Percentiles rank a stretch among this genome's conserved stretches.
These are phyloP conservation scores for Dioscorea dumetorum DNA, from an alignment of 106 monocot genomes.

Conservation along the genomic window DNA sequence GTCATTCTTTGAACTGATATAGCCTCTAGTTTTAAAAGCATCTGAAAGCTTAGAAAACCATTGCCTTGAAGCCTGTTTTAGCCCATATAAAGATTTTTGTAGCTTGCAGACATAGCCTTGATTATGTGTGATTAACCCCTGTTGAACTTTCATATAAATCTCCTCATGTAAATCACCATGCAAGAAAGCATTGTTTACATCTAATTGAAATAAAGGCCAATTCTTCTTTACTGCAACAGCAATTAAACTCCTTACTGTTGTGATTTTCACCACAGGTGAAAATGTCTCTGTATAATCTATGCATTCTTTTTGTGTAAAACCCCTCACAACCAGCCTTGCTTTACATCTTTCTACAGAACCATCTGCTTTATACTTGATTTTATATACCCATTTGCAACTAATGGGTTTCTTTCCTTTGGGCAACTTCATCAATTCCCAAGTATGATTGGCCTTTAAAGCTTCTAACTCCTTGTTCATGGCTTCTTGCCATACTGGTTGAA, in stretches of 20 bases:
- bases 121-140: background rate
- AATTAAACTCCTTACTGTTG: background rate
- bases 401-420: too few relatives aligned
- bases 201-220: background rate
- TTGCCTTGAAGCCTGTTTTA: constrained; percentile 1
- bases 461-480: background rate
- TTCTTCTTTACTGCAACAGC: background rate
- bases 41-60: constrained; percentile 3
- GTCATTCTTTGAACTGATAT: too few relatives aligned
- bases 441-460: background rate
- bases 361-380: too few relatives aligned
- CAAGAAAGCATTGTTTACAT: background rate
- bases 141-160: constrained; percentile 1
- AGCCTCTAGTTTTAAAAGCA: too few relatives aligned
- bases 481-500: background rate
- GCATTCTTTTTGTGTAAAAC: too few relatives aligned
- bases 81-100: constrained; percentile 1
- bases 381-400: too few relatives aligned
- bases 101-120: background rate
- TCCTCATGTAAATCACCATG: constrained; percentile 1
- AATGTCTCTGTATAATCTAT: too few relatives aligned
- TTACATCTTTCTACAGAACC: too few relatives aligned
- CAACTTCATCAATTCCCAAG: too few relatives aligned
- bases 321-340: too few relatives aligned
- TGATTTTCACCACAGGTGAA: background rate